A percentile compares a stretch with the other conserved stretches of the same genome.
These are phyloP conservation scores for Zoysia pacifica DNA, from an alignment of 176 grass and related monocot genomes.

Conservation along the genomic window DNA sequence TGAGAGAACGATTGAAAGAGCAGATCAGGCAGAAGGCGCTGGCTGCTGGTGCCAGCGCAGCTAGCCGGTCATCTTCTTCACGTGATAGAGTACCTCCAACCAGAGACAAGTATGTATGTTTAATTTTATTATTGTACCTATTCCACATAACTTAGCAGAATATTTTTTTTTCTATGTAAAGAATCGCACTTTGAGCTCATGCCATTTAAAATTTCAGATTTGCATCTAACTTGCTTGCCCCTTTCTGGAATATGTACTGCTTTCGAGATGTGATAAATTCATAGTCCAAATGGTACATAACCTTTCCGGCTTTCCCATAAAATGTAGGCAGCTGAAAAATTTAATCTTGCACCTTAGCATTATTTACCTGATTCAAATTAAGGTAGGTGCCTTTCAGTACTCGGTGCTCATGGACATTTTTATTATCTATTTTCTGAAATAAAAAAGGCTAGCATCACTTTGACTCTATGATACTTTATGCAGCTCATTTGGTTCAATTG, in stretches of 20 bases:
- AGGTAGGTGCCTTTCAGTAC: background rate
- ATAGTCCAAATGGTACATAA: background rate
- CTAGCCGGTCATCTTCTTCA: constrained; percentile 40
- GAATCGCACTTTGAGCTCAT: background rate
- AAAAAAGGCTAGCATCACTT: background rate
- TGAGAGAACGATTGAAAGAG: constrained; percentile 57
- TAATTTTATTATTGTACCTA: background rate
- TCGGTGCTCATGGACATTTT: background rate
- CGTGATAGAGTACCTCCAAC: constrained; percentile 42
- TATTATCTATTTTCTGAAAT: background rate
- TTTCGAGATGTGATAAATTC: background rate
- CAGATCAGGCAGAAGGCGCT: constrained; percentile 47
- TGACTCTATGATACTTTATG: background rate
- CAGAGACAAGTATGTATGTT: constrained; percentile 41
- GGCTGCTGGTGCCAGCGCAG: constrained; percentile 26
- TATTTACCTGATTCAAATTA: background rate
- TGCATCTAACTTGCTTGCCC: background rate
- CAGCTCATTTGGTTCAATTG: background rate
- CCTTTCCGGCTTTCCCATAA: background rate
- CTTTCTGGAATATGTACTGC: background rate
- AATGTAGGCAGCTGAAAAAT: background rate
- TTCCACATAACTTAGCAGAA: constrained; percentile 12
- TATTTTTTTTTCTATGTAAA: background rate
- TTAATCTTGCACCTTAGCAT: background rate
- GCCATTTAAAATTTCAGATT: background rate